Evolutionary conservation across 2,329 filamentous ascomycete species (phyloP), one percentile per base, ranked within the genome.

Genomic region (Stagonosporopsis rhizophila): DNA sequence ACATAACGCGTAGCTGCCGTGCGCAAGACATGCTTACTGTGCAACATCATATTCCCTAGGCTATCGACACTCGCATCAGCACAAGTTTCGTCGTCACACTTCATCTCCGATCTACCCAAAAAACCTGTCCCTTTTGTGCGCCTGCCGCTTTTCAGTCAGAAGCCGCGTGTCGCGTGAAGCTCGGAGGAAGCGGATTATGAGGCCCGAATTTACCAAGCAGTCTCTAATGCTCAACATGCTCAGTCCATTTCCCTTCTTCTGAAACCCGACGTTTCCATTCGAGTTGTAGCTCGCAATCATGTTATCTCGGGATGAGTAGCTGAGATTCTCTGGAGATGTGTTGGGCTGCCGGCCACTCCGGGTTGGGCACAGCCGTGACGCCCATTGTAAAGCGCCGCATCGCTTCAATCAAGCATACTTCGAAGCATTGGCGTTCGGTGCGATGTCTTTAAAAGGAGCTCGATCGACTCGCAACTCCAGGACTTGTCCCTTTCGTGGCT

Each of bases 1-100:
- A 47, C 48, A 46, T 47, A 47, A 47, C 44, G 32, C 53, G 32
- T 37, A 48, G 30, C 42, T 44, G 53, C 37, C 19, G 42, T 51
- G 35, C 37, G 25, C 25, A 20, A 47, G 32, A 39, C 47, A 38
- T 44, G 19, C 23, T 32, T 22, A 14, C 32, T 15, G 47, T 56
- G 25, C 53, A n/a, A 47, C 53, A 14, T 6, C 25, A 30, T 11
- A 14, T 20, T 40, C 15, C 44, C 47, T 14, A 35, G 22, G 15
- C 44, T 22, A 47, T 47, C 35, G 27, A 22, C 19, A 17, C 32
- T 20, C 40, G 47, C 44, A 52, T 28, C 38, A 47, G 42, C 22
- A 44, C 34, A 34, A 30, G 30, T 22, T 32, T n/a, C 23, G 23
- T 14, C 14, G 23, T 46, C 28, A 32, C 35, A 46, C 53, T 23